Evolutionary conservation across 192 early-diverging fungal species (phyloP).

Genomic region (Coemansia sp.): DNA sequence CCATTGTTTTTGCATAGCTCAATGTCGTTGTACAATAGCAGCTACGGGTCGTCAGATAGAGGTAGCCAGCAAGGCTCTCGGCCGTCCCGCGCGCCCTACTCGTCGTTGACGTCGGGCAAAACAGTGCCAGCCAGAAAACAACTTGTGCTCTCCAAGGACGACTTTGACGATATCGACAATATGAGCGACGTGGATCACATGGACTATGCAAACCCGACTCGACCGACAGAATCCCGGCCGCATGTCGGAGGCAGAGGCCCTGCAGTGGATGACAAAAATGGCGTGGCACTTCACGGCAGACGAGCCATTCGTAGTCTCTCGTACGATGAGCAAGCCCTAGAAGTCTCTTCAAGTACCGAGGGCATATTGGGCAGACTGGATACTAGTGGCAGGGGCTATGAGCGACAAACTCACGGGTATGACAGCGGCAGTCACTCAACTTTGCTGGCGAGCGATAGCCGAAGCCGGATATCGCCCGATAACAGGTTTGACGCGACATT

Average conservation of each 20-base stretch:
- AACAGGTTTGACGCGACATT: neutral
- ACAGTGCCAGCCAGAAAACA: slow-evolving; percentile 5
- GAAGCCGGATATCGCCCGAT: neutral
- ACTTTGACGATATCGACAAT: slow-evolving; percentile 26
- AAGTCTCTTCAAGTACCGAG: neutral
- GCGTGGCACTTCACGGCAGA: neutral
- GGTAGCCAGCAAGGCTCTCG: slow-evolving; percentile 4
- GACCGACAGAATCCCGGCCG: neutral
- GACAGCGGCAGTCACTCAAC: neutral
- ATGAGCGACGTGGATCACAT: slow-evolving; percentile 50
- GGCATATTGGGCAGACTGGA: neutral
- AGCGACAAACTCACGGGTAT: neutral
- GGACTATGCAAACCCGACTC: slow-evolving; percentile 14
- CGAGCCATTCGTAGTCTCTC: slow-evolving; percentile 11
- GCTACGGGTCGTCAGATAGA: slow-evolving; percentile 3
- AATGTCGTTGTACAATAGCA: slow-evolving; percentile 30
- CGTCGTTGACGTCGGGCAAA: slow-evolving; percentile 9
- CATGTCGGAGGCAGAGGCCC: neutral
- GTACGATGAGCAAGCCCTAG: slow-evolving; percentile 7
- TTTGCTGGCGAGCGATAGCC: neutral
- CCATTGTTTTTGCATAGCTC: neutral
- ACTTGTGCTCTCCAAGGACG: slow-evolving; percentile 31
- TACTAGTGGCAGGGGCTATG: neutral
- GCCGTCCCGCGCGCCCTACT: slow-evolving; percentile 18
- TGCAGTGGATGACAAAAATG: neutral